Evolutionary conservation across 306 rosid genomes (phyloP).

Genomic region (Ormosia emarginata): DNA sequence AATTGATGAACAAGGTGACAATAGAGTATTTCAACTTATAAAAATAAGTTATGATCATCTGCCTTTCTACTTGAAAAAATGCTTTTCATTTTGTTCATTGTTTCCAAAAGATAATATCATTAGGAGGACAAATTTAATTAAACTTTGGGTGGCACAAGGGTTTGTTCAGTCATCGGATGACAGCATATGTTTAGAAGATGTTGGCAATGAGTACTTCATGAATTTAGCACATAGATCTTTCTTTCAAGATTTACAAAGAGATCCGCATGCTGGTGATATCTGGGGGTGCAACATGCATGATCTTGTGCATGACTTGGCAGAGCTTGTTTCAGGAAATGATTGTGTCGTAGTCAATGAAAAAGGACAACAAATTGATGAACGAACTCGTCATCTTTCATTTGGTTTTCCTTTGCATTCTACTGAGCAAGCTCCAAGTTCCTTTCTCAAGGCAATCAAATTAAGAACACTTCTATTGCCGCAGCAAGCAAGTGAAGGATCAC

Average conservation of each 20-base stretch:
- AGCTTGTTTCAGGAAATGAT: not conserved
- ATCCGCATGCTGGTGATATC: too few species aligned
- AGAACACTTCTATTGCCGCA: not conserved
- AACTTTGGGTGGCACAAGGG: conserved; percentile 19
- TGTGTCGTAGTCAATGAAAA: not conserved
- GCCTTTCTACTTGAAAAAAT: not conserved
- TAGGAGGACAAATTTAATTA: not conserved
- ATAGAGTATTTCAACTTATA: not conserved
- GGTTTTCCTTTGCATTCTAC: not conserved
- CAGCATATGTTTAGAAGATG: not conserved
- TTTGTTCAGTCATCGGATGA: not conserved
- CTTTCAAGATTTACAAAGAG: not conserved
- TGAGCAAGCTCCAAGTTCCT: not conserved
- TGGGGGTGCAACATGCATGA: not conserved
- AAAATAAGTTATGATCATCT: not conserved
- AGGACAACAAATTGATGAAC: not conserved
- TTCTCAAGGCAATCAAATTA: not conserved
- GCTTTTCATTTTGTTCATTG: conserved; percentile 1
- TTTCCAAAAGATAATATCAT: not conserved
- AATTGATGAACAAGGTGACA: not conserved
- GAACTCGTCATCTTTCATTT: not conserved
- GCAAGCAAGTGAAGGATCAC: rapidly evolving
- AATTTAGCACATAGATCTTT: not conserved
- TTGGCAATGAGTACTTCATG: not conserved
- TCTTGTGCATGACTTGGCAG: not conserved